These are phyloP conservation scores for Rubroboletus pulcherrimus DNA, from an alignment of 768 basidiomycete species.

Conservation along the genomic window DNA sequence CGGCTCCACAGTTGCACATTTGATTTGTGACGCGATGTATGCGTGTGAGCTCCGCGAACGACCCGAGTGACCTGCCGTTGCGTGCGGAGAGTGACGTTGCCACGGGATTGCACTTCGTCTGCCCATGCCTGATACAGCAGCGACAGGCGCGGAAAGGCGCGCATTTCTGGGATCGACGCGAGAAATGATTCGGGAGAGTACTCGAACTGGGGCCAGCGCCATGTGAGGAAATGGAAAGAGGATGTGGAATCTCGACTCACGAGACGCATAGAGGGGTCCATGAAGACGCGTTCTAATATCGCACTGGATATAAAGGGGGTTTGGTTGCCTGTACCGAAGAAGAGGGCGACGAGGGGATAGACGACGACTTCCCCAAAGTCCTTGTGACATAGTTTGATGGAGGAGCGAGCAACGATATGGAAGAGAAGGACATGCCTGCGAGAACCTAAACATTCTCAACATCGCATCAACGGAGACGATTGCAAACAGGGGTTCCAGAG, in stretches of 20 bases:
- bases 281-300: background rate
- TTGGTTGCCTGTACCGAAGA: conserved; percentile 7
- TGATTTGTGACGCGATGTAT: background rate
- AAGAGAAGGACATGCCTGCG: background rate
- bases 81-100: background rate
- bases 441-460: conserved; percentile 3
- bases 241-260: background rate
- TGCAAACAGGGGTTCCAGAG: conserved; percentile 1
- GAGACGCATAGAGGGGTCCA: conserved; percentile 1
- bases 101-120: conserved; percentile 1
- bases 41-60: background rate
- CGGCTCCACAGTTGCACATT: conserved; percentile 2
- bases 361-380: conserved; percentile 3
- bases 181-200: conserved; percentile 10
- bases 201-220: background rate
- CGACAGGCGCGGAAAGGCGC: conserved; percentile 4
- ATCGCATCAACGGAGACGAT: background rate
- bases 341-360: conserved; percentile 1
- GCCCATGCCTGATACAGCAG: background rate
- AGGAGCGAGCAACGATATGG: background rate
- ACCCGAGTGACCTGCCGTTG: background rate
- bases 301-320: background rate
- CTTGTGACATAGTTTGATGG: background rate
- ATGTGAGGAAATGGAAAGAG: background rate
- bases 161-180: conserved; percentile 6